Percentiles rank a stretch among this genome's conserved stretches.
Evolutionary conservation across 75 land plant species (phyloP).

Genomic region (Picea sitchensis): DNA sequence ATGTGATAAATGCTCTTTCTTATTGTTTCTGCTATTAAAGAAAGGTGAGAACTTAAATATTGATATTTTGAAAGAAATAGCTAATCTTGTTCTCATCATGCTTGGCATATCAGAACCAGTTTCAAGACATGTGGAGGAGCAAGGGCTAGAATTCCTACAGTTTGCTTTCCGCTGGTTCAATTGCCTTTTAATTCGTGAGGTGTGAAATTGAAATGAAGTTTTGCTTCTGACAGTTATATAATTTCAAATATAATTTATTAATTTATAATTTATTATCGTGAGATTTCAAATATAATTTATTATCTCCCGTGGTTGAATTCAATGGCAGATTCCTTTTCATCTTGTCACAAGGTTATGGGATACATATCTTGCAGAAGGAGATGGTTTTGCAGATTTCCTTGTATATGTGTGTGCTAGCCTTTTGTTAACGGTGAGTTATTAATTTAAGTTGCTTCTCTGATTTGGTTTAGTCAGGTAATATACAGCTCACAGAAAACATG

Average conservation of each 20-base stretch:
- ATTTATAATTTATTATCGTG: background rate
- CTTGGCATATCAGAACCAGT: slow-evolving; percentile 65
- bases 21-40: no score
- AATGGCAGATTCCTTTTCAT: slow-evolving; percentile 80
- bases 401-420: slow-evolving; percentile 96
- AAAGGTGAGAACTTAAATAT: background rate
- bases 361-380: slow-evolving; percentile 99
- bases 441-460: background rate
- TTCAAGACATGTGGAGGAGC: slow-evolving; percentile 90
- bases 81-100: background rate
- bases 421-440: slow-evolving; percentile 78
- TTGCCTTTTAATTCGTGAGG: slow-evolving; percentile 98
- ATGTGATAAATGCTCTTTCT: background rate
- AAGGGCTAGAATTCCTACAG: slow-evolving; percentile 96
- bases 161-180: slow-evolving; percentile 99
- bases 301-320: slow-evolving; percentile 9
- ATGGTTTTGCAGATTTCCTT: slow-evolving; percentile 94
- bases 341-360: slow-evolving; percentile 97
- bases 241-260: background rate
- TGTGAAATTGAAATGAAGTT: slow-evolving; percentile 18
- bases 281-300: background rate
- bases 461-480: background rate
- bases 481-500: background rate
- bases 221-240: background rate
- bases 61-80: background rate